phyloP scores from a whole-genome alignment of 176 grass and related monocot genomes.

The Aegilops umbellulata region DNA sequence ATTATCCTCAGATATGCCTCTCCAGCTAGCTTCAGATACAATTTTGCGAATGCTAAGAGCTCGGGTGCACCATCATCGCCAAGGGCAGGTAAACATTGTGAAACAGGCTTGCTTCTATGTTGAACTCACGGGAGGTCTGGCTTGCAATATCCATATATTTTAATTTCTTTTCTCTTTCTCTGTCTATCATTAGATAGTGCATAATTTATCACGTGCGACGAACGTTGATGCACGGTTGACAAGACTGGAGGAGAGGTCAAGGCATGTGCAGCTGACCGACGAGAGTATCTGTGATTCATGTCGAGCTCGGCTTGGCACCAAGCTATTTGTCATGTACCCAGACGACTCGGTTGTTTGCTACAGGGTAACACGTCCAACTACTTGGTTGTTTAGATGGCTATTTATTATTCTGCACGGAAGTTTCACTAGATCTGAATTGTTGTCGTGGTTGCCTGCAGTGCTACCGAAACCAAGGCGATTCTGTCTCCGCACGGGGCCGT shows the following conservation, averaged over 20 bases:
- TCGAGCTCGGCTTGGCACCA: slow-evolving; percentile 79
- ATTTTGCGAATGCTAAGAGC: slow-evolving; percentile 94
- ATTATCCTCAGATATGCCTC: slow-evolving; percentile 91
- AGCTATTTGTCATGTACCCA: slow-evolving; percentile 98
- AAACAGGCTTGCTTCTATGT: not conserved
- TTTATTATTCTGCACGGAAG: not conserved
- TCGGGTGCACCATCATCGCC: slow-evolving; percentile 86
- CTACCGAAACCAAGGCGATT: slow-evolving; percentile 89
- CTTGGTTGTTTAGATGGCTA: not conserved
- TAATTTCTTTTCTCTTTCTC: not conserved
- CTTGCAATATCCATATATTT: not conserved
- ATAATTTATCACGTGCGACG: slow-evolving; percentile 71
- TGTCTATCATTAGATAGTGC: slow-evolving; percentile 63
- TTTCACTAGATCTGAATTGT: not conserved
- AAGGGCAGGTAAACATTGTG: slow-evolving; percentile 70
- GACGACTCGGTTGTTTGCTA: slow-evolving; percentile 94
- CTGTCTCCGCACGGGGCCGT: slow-evolving; percentile 46
- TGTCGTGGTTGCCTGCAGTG: slow-evolving; percentile 50
- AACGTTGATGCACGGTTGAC: slow-evolving; percentile 79
- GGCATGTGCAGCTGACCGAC: slow-evolving; percentile 90
- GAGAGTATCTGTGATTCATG: slow-evolving; percentile 92
- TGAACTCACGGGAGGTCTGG: not conserved
- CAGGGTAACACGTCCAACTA: slow-evolving; percentile 45
- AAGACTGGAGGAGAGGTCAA: slow-evolving; percentile 95
- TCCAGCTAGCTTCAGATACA: slow-evolving; percentile 87